Evolutionary conservation across 805 yeast species (phyloP), one percentile per base, ranked within the genome.

Genomic region (Cyberlindnera mycetangii): DNA sequence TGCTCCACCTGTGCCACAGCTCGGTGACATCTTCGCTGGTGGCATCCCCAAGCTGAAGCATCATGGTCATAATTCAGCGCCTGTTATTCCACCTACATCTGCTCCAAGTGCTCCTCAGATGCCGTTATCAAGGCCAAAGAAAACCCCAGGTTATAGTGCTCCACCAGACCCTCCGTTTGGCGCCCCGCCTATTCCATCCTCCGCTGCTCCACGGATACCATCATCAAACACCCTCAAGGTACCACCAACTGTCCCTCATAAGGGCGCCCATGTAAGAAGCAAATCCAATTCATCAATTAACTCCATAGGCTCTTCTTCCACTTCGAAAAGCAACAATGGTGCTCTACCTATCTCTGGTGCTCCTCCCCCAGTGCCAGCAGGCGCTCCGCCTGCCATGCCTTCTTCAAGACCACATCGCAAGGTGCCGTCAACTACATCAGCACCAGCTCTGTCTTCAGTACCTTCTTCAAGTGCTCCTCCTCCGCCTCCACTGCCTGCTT

Each of bases 331-430:
- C 25, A 20, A 38, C 37, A 21, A 11, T 16, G 41, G 40, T 2
- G 37, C 39, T n/a, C 44, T 46, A 7, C 49, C 44, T 16, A 15
- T 37, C 14, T 37, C 47, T 22, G 42, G 41, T n/a, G 28, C 44
- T 22, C 33, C 49, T 2, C 60, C 72, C 5, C 54, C 68, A 7
- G 51, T 61, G 7, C 51, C 60, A 34, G 27, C 52, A 16, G 49
- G 54, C 39, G 45, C 56, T 12, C 52, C 65, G 11, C 63, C 69
- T 4, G 56, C 62, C 5, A 54, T 62, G 15, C 60, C 61, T 17
- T 48, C 60, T 7, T 44, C 59, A 24, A 37, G 49, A 19, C 53
- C 61, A 7, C 52, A 63, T 10, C 40, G 56, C 10, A 41, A 54
- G 17, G 47, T 56, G 7, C 37, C 54, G 47, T 8, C 32, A 2